Percentiles rank a stretch among this genome's conserved stretches.
Evolutionary conservation across 345 rosid genomes (phyloP).

Genomic region (Eucalyptus pauciflora): DNA sequence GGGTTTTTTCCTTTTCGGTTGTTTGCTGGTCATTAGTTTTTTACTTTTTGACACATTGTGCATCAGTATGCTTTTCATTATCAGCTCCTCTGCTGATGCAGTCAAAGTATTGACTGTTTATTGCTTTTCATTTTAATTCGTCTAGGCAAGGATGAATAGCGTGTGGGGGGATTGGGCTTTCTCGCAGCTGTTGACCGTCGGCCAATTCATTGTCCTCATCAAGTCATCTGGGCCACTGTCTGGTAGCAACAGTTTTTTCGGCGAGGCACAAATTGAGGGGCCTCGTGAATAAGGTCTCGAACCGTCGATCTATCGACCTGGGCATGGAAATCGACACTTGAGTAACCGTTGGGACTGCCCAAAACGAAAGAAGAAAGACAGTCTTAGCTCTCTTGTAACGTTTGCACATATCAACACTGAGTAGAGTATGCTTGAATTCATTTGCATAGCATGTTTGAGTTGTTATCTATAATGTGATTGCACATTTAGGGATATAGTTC

Average conservation of each 20-base stretch:
- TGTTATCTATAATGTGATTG: too few relatives aligned
- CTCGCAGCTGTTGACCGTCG: slow-evolving; percentile 9
- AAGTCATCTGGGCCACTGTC: slow-evolving; percentile 25
- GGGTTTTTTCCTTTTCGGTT: background rate
- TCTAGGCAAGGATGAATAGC: slow-evolving; percentile 38
- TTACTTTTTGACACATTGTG: background rate
- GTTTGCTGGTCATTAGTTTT: background rate
- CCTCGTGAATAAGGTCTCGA: slow-evolving; percentile 28
- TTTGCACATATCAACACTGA: background rate
- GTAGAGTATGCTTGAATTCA: background rate
- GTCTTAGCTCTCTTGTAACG: background rate
- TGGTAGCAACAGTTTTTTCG: slow-evolving; percentile 28
- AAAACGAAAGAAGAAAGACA: background rate
- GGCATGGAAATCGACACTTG: background rate
- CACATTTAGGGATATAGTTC: too few relatives aligned
- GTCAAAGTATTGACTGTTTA: background rate
- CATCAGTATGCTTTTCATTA: background rate
- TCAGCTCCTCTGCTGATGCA: background rate
- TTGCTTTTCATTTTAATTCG: background rate
- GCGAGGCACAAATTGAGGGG: slow-evolving; percentile 7
- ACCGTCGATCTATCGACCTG: background rate
- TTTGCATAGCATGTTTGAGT: background rate
- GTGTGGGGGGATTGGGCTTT: slow-evolving; percentile 68
- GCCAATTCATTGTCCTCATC: slow-evolving; percentile 52
- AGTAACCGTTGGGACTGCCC: background rate